Evolutionary conservation across 148 eudicot species (phyloP), one percentile per base, ranked within the genome.

Genomic region (Camellia sinensis): DNA sequence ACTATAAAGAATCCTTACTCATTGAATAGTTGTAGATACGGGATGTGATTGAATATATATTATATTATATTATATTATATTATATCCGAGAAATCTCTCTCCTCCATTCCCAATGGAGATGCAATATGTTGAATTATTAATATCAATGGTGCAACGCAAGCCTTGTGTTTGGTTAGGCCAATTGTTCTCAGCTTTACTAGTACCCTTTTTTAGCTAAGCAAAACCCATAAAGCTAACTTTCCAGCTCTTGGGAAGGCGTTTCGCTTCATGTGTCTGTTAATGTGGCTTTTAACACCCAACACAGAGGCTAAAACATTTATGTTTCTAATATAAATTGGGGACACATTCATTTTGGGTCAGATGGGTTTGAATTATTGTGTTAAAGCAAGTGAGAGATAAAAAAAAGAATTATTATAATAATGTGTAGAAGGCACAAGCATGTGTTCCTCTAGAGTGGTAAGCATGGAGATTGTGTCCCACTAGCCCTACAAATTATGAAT

Each of bases 21-120:
- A n/a, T 80, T 77, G 75, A 62, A 79, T 82, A 68, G 82, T 79
- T 92, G 93, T 92, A 92, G 95, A 92, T 90, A 86, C 84, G 85
- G 90, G 90, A 86, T 87, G 89, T 81, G 80, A 73, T 82, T n/a
- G n/a, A n/a, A n/a, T n/a, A n/a, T n/a, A n/a, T n/a, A n/a, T n/a
- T n/a, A n/a, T n/a, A n/a, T n/a, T n/a, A n/a, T n/a, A n/a, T n/a
- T n/a, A n/a, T n/a, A n/a, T n/a, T n/a, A 81, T 79, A 85, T 79
- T 79, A 43, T 73, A 80, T 74, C 80, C 73, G 75, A 82, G 64
- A 78, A 71, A 75, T 46, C 60, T n/a, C n/a, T n/a, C 78, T 67
- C 54, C 72, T 80, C 83, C 79, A 37, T 78, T 83, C 74, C 83
- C 82, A 68, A 81, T 77, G 86, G 84, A 82, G 82, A 75, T 71